Conservation (phyloP, 2,329 filamentous ascomycete genomes). For the Fusarium caatingaense region DNA sequence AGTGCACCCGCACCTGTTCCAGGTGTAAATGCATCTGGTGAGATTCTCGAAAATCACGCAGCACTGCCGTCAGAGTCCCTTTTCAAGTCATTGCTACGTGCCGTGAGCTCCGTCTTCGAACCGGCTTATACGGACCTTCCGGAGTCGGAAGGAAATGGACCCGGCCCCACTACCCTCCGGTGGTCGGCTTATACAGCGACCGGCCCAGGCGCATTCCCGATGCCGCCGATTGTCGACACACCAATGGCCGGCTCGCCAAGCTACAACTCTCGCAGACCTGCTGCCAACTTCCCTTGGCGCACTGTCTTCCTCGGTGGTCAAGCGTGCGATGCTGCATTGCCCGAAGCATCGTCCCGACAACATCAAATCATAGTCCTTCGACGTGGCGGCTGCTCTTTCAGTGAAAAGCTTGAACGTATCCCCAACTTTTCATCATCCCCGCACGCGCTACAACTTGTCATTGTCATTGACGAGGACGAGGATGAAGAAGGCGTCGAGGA, state of each 20-base stretch:
- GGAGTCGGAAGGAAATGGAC: constrained; percentile 45
- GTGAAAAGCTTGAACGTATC: constrained; percentile 85
- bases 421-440: constrained; percentile 75
- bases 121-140: constrained; percentile 48
- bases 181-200: constrained; percentile 65
- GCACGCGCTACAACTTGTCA: constrained; percentile 78
- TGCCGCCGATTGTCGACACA: constrained; percentile 73
- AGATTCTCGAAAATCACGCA: constrained; percentile 13
- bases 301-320: constrained; percentile 77
- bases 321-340: constrained; percentile 70
- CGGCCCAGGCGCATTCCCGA: constrained; percentile 71
- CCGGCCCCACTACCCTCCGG: constrained; percentile 58
- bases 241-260: constrained; percentile 56
- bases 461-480: constrained; percentile 73
- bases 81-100: constrained; percentile 60
- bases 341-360: constrained; percentile 61
- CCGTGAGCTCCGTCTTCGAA: constrained; percentile 59
- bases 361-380: constrained; percentile 85
- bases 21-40: constrained; percentile 30
- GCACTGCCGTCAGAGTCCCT: constrained; percentile 54
- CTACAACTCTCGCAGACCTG: constrained; percentile 53
- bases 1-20: constrained; percentile 37
- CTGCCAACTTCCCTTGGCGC: constrained; percentile 71
- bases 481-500: constrained; percentile 44
- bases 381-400: constrained; percentile 87